Evolutionary conservation across 768 basidiomycete species (phyloP), one percentile per base, ranked within the genome.

Genomic region (Lactifluus hygrophoroides): DNA sequence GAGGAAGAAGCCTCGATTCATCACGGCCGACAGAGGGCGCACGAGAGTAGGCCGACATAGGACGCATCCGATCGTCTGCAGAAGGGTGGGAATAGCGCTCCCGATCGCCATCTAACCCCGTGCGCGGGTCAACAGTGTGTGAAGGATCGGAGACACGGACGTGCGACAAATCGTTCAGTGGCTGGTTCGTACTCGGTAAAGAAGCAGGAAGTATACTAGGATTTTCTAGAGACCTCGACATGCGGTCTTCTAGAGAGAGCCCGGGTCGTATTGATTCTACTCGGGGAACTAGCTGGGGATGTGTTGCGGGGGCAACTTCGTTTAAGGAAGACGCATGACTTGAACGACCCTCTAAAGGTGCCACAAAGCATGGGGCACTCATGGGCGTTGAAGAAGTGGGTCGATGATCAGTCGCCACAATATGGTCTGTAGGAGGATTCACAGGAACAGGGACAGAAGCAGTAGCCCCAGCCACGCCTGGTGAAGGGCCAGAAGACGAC

Each of bases 231-330:
- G 53, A 43, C 51, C 60, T 51, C 23, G 65, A 62, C 3, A 64
- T 40, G n/a, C 67, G 69, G 30, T 66, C 68, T 56, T 68, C 69
- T 7, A 65, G 44, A 52, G 58, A 44, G 25, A 65, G 63, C 5
- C 54, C 44, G 35, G 62, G 48, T 2, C 58, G 62, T 17, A 27
- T 43, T 17, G 32, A 17, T 30, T 51, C 56, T 34, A 6, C 25
- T 30, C 51, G 54, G 25, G 27, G 17, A 38, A 46, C 43, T 19
- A 50, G 50, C 25, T 54, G 52, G 35, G 62, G 45, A 47, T 43
- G 40, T 42, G 62, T 32, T 28, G 32, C 52, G 19, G 51, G 51
- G 32, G 54, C 27, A 16, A 50, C 45, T 6, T 57, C 62, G 14
- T 49, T 58, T 23, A 60, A 42, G n/a, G 57, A 51, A 53, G 64